Percentiles rank a stretch among this genome's conserved stretches.
phyloP scores from a whole-genome alignment of 2,329 filamentous ascomycete genomes.

The Penicillium sp. region DNA sequence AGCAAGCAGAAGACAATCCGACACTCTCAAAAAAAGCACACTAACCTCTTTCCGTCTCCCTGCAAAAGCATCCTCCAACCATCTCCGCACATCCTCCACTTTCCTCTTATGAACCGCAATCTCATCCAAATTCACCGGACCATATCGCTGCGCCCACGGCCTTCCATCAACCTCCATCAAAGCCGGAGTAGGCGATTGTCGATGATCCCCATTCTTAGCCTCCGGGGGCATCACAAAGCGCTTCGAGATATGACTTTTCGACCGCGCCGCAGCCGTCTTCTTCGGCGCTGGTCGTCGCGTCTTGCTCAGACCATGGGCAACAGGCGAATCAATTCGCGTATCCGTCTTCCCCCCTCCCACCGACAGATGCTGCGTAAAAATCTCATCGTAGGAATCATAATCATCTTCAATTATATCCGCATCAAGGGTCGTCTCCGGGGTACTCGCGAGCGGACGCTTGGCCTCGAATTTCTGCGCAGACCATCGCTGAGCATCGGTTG shows the following conservation, averaged over 20 bases:
- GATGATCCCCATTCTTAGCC: not conserved
- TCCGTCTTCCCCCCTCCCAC: slow-evolving; percentile 28
- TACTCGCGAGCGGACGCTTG: slow-evolving; percentile 19
- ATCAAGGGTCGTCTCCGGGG: slow-evolving; percentile 32
- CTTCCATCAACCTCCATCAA: slow-evolving; percentile 57
- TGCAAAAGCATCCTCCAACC: slow-evolving; percentile 76
- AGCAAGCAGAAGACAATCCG: not conserved
- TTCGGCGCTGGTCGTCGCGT: slow-evolving; percentile 25
- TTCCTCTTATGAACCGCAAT: slow-evolving; percentile 95
- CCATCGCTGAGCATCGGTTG: slow-evolving; percentile 50
- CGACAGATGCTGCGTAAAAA: slow-evolving; percentile 43
- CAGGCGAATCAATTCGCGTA: slow-evolving; percentile 14
- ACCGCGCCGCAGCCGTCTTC: slow-evolving; percentile 22
- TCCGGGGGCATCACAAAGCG: slow-evolving; percentile 36
- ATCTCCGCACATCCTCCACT: slow-evolving; percentile 80
- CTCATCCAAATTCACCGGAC: slow-evolving; percentile 76
- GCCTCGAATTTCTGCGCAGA: slow-evolving; percentile 38
- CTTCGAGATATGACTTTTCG: slow-evolving; percentile 28
- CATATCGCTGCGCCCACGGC: slow-evolving; percentile 89
- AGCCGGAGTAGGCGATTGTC: slow-evolving; percentile 20
- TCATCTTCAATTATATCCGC: slow-evolving; percentile 51
- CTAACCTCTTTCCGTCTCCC: slow-evolving; percentile 57
- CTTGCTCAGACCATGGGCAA: slow-evolving; percentile 13
- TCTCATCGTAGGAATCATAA: slow-evolving; percentile 47
- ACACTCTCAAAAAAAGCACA: not conserved